phyloP scores from a whole-genome alignment of 176 grass and related monocot species.

The Bolboschoenus planiculmis region DNA sequence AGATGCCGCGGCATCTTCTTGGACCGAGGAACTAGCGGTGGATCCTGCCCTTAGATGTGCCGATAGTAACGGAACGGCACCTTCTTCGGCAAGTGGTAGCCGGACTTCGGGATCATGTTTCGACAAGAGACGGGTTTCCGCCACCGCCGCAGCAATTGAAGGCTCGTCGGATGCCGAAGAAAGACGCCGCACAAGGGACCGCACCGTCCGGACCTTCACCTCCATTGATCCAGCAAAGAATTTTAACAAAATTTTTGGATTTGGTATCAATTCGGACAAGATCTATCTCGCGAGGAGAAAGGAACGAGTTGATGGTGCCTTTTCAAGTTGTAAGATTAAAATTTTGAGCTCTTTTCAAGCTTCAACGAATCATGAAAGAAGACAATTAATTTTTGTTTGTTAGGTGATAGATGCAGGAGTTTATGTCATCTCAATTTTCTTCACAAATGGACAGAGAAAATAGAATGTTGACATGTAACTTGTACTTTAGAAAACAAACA shows the following conservation, averaged over 20 bases:
- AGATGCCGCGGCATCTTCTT: slow-evolving; percentile 72
- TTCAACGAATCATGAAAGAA: background rate
- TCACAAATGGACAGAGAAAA: background rate
- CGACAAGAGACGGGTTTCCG: slow-evolving; percentile 51
- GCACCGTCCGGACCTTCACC: slow-evolving; percentile 50
- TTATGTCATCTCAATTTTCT: background rate
- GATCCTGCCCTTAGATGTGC: slow-evolving; percentile 28
- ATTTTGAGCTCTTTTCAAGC: background rate
- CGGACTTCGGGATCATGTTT: slow-evolving; percentile 73
- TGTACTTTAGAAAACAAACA: background rate
- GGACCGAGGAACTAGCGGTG: background rate
- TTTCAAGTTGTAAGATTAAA: background rate
- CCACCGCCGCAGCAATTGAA: slow-evolving; percentile 32
- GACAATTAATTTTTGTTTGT: background rate
- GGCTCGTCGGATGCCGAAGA: slow-evolving; percentile 18
- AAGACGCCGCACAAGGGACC: slow-evolving; percentile 44
- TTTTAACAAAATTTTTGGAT: background rate
- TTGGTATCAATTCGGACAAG: no score
- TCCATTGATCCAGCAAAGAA: slow-evolving; percentile 33
- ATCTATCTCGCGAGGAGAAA: background rate
- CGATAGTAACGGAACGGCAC: slow-evolving; percentile 53
- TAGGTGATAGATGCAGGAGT: background rate
- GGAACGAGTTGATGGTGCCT: background rate
- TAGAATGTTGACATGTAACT: background rate
- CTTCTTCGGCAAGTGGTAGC: slow-evolving; percentile 38